Evolutionary conservation across 495 filamentous ascomycete species (phyloP), one percentile per base, ranked within the genome.

Genomic region (Penicillium cinerascens): DNA sequence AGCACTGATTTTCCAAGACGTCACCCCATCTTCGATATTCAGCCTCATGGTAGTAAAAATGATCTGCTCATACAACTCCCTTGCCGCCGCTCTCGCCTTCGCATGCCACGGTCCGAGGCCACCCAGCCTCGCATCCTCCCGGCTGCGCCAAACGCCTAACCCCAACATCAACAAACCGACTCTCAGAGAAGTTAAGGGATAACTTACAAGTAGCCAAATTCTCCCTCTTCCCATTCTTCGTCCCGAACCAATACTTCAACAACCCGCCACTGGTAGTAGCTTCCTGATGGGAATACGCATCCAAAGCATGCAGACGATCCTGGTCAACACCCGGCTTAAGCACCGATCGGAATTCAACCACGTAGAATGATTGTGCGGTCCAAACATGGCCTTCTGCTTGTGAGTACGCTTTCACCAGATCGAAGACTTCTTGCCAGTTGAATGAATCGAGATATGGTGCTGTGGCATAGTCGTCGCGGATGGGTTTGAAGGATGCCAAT

Each of bases 161-260:
- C n/a, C 4, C 36, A 25, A 51, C n/a, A 29, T 18, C 35, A 26
- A 49, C 2, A 27, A n/a, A 10, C 20, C 21, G 3, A 22, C 16
- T 22, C 15, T 21, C 6, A 15, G 41, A 39, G 4, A 11, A 7
- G 20, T 21, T 0, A 45, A 36, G 10, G 47, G 20, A 37, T 45
- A 35, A 66, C 73, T 59, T 60, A 79, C 86, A 91, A 40, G 87
- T 91, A 42, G 88, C 87, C 53, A 91, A 67, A 67, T 92, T 91
- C 60, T 77, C 74, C 21, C 79, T 75, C 27, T 84, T 65, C 29
- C 64, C 73, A 70, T 90, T 80, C 27, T 87, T 87, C 25, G 66
- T 68, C 13, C 87, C 87, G 64, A 88, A 92, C 88, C 89, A 93
- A 71, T 92, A 91, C 81, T 95, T 93, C 60, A 95, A 71, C 61